Evolutionary conservation across 345 rosid genomes (phyloP).

Genomic region (Turnera subulata): DNA sequence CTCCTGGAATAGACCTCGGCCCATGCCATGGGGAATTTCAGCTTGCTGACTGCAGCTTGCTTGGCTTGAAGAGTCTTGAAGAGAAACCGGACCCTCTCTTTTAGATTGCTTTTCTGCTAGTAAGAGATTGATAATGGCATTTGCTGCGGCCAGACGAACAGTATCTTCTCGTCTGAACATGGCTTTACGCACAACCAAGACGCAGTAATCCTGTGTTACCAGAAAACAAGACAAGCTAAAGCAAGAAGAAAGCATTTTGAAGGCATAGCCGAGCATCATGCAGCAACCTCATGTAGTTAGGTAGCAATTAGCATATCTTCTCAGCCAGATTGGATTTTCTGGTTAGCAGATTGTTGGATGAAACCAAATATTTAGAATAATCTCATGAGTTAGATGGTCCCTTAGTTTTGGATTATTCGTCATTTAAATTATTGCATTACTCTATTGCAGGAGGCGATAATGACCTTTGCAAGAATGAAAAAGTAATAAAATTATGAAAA

Average conservation of each 20-base stretch:
- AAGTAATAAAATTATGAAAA: neutral
- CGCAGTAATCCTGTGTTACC: slow-evolving; percentile 53
- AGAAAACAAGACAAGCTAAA: slow-evolving; percentile 2
- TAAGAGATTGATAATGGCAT: slow-evolving; percentile 53
- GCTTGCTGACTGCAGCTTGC: slow-evolving; percentile 87
- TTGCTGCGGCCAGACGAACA: slow-evolving; percentile 67
- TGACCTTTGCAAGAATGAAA: neutral
- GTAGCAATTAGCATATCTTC: neutral
- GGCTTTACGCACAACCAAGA: slow-evolving; percentile 79
- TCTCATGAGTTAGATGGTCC: neutral
- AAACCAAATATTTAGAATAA: neutral
- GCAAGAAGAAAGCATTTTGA: neutral
- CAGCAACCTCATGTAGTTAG: too few relatives aligned
- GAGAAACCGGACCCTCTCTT: slow-evolving; percentile 38
- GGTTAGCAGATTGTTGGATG: neutral
- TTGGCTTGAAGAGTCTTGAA: slow-evolving; percentile 87
- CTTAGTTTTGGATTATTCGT: neutral
- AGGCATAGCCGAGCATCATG: too few relatives aligned
- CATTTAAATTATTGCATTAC: neutral
- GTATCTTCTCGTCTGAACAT: slow-evolving; percentile 78
- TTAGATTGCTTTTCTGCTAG: slow-evolving; percentile 63
- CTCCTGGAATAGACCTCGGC: slow-evolving; percentile 58
- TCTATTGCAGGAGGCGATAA: neutral
- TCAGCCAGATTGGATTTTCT: slow-evolving; percentile 2
- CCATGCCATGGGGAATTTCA: slow-evolving; percentile 37